Base-by-base conservation (phyloP, 805 yeast genomes). In the Zygoascus biomembranicola region DNA sequence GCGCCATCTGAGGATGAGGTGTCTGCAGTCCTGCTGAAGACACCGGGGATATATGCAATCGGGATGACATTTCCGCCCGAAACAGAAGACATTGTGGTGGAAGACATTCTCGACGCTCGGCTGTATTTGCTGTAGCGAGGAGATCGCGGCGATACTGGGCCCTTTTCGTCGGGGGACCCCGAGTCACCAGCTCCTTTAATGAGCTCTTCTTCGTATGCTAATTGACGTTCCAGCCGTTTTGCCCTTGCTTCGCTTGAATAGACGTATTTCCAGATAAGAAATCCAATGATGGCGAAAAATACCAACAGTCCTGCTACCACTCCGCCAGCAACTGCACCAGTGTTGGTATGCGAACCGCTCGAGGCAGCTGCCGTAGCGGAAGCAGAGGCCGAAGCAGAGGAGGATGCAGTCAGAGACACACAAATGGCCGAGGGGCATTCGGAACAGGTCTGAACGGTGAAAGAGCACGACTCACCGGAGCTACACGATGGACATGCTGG, bases 11-110 rank as follows among this genome's bases (percentile, higher is more conserved):
- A 35, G 8, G 39, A 35, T n/a, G 39, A 35, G 14, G 18, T 53
- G 47, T 57, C 56, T 52, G 55, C 60, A 51, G 56, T 61, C 16
- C 53, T 57, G 41, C 61, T 56, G 32, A 65, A 87, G 46, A 90
- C 97, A 39, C 97, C 97, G 0, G 97, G 98, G 55, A 90, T 87
- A 65, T 90, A 90, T 2, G 96, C 96, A 54, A 92, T 85, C 18
- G 96, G 96, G 56, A 90, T 77, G 58, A 90, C 82, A 67, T 90
- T 90, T 10, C 94, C 84, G 48, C 84, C 74, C 32, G 86, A 63
- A 66, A 55, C 64, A 65, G 57, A 66, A 61, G 54, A 64, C 64
- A 59, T 63, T 57, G 60, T 53, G 8, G 58, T 57, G 1, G 61
- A 52, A 18, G 63, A 58, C 54, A 55, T 51, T 23, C 60, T 53